phyloP scores from a whole-genome alignment of 305 asterid species.

The Petunia hybrid region DNA sequence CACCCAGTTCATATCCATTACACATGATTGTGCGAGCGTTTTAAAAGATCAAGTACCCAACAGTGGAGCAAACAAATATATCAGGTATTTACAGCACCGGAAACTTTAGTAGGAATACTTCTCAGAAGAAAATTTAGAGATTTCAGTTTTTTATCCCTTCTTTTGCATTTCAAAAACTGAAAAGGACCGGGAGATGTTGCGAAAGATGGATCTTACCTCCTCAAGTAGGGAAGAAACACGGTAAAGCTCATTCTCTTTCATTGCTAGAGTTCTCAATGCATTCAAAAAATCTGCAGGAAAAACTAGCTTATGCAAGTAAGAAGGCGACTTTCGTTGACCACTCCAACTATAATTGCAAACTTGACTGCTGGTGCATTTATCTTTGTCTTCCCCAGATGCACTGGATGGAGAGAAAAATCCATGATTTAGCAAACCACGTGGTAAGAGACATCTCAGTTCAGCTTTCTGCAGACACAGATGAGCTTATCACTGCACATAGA shows the following conservation, averaged over 20 bases:
- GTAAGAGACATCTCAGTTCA: constrained; percentile 80
- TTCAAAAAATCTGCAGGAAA: constrained; percentile 85
- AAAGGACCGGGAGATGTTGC: neutral
- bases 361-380: constrained; percentile 38
- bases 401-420: constrained; percentile 72
- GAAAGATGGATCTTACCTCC: constrained; percentile 56
- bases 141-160: neutral
- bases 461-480: constrained; percentile 63
- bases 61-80: neutral
- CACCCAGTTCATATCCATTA: neutral
- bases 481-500: constrained; percentile 26
- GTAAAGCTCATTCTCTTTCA: constrained; percentile 76
- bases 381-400: constrained; percentile 42
- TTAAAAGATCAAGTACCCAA: neutral
- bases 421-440: constrained; percentile 62
- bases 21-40: neutral
- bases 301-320: constrained; percentile 68
- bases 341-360: constrained; percentile 72
- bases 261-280: constrained; percentile 80
- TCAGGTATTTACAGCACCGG: neutral
- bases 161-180: neutral
- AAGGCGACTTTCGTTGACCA: constrained; percentile 73
- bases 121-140: neutral
- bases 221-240: constrained; percentile 74
- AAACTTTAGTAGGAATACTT: neutral